A percentile compares a stretch with the other conserved stretches of the same genome.
Evolutionary conservation across 192 early-diverging fungal genomes (phyloP).

Genomic region (Coemansia sp.): DNA sequence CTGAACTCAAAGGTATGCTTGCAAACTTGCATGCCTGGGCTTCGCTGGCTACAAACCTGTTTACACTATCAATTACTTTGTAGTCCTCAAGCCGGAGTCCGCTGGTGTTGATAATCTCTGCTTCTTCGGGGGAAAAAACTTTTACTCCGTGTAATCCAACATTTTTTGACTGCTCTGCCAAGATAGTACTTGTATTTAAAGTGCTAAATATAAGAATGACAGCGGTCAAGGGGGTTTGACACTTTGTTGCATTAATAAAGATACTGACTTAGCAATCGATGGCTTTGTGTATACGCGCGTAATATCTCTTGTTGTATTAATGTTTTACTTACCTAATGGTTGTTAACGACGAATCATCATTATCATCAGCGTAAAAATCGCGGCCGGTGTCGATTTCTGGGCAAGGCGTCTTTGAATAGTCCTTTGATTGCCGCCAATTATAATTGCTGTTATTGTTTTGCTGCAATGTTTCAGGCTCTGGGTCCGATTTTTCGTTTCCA

Average conservation of each 20-base stretch:
- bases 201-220: conserved; percentile 12
- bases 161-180: background rate
- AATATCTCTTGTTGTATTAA: too few species aligned
- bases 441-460: background rate
- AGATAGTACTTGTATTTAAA: conserved; percentile 3
- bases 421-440: too few species aligned
- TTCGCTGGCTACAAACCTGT: conserved; percentile 7
- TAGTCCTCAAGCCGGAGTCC: conserved; percentile 1
- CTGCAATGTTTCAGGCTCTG: background rate
- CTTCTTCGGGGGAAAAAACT: background rate
- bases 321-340: conserved; percentile 25
- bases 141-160: background rate
- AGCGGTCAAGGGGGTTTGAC: too few species aligned
- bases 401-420: background rate
- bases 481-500: conserved; percentile 11
- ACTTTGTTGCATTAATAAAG: too few species aligned
- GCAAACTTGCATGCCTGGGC: conserved; percentile 6
- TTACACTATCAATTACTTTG: conserved; percentile 3
- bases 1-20: background rate
- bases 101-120: conserved; percentile 3
- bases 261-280: background rate
- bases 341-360: conserved; percentile 4
- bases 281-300: background rate
- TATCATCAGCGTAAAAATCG: conserved; percentile 7
- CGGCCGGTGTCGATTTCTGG: background rate